phyloP scores from a whole-genome alignment of 129 eudicot species.

The Solidago caesia region DNA sequence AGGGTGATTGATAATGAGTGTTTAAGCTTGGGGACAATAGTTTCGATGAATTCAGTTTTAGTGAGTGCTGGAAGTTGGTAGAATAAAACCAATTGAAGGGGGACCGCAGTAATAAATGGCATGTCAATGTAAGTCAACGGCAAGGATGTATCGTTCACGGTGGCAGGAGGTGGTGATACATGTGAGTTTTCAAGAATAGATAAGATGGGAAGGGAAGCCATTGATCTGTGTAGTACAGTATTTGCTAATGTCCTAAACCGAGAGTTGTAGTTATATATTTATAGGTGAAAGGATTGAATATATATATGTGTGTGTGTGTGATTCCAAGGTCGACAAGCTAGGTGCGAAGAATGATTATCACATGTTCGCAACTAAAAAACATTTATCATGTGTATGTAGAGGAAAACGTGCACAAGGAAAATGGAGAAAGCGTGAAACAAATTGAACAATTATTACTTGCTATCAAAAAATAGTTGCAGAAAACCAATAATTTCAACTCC shows the following conservation, averaged over 20 bases:
- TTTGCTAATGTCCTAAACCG: too few relatives aligned
- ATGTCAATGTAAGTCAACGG: background rate
- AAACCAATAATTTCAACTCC: slow-evolving; percentile 41
- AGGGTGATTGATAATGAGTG: background rate
- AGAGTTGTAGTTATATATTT: too few relatives aligned
- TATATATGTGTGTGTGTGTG: too few relatives aligned
- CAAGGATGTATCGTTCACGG: background rate
- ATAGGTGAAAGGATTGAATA: too few relatives aligned
- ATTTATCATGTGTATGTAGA: too few relatives aligned
- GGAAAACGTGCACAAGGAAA: too few relatives aligned
- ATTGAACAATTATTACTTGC: too few relatives aligned
- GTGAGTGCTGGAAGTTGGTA: background rate
- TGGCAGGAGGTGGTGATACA: background rate
- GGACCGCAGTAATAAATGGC: background rate
- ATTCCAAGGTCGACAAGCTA: too few relatives aligned
- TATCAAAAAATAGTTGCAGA: background rate
- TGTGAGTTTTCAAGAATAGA: background rate
- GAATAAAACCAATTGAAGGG: background rate
- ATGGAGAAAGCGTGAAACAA: too few relatives aligned
- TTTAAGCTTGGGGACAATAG: background rate
- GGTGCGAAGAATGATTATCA: too few relatives aligned
- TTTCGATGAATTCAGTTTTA: background rate
- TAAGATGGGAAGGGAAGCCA: background rate
- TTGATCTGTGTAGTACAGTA: too few relatives aligned
- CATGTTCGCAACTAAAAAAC: too few relatives aligned